phyloP scores from a whole-genome alignment of 2,329 filamentous ascomycete genomes.

The Albophoma yamanashiensis region DNA sequence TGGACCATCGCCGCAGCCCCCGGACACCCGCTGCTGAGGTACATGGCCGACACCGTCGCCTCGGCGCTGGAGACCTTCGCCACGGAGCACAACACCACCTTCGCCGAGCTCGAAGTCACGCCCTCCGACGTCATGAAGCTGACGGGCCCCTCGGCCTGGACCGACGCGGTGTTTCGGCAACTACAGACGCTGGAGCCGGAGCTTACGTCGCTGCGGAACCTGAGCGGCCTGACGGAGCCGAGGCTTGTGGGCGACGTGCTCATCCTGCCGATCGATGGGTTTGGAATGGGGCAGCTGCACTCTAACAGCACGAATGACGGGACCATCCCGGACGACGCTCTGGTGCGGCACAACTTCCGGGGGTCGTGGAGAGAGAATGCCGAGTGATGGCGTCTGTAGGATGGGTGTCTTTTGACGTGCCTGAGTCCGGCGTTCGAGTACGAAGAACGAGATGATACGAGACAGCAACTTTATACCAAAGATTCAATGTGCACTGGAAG shows the following conservation, averaged over 20 bases:
- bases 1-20: conserved; percentile 21
- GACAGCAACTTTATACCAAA: not conserved
- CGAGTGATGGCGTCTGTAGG: not conserved
- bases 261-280: conserved; percentile 12
- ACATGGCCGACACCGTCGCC: conserved; percentile 12
- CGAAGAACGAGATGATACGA: not conserved
- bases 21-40: conserved; percentile 15
- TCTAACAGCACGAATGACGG: conserved; percentile 14
- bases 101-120: not conserved
- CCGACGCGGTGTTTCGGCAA: not conserved
- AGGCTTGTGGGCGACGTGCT: conserved; percentile 6
- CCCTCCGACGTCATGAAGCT: not conserved
- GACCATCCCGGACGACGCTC: conserved; percentile 9
- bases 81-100: not conserved
- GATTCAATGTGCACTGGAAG: not conserved
- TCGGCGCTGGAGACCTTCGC: not conserved
- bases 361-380: not conserved
- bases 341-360: conserved; percentile 11
- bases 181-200: not conserved
- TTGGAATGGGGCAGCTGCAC: conserved; percentile 14
- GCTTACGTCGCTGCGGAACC: not conserved
- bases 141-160: not conserved
- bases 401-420: not conserved
- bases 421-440: not conserved
- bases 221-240: conserved; percentile 4